A percentile compares a stretch with the other conserved stretches of the same genome.
Conservation (phyloP, 129 eudicot species). For the Mikania micrantha region DNA sequence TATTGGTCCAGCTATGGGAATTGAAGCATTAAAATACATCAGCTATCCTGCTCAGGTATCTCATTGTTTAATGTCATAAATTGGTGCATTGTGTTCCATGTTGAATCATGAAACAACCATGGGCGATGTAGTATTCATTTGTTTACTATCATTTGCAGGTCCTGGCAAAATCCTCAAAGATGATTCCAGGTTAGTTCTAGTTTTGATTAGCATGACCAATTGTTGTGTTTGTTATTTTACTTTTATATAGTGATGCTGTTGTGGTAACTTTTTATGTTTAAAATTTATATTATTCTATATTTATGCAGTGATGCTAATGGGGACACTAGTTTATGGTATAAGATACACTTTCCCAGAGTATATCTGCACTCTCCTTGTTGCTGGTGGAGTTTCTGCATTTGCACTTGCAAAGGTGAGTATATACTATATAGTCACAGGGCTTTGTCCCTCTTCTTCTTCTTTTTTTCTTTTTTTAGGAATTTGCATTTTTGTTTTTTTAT, state of each 20-base stretch:
- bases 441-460: not conserved
- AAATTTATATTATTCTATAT: not conserved
- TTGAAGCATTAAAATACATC: slow-evolving; percentile 88
- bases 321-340: slow-evolving; percentile 85
- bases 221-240: not conserved
- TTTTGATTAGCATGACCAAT: not conserved
- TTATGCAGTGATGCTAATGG: slow-evolving; percentile 96
- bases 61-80: slow-evolving; percentile 1
- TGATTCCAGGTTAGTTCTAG: slow-evolving; percentile 84
- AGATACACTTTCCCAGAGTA: slow-evolving; percentile 84
- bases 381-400: slow-evolving; percentile 92
- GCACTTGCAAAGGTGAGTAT: slow-evolving; percentile 71
- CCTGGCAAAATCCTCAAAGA: slow-evolving; percentile 95
- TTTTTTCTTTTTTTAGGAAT: not conserved
- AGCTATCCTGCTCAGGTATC: slow-evolving; percentile 96
- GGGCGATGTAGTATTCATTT: slow-evolving; percentile 14
- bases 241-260: not conserved
- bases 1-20: slow-evolving; percentile 54
- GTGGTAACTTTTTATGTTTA: not conserved
- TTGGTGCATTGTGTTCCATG: slow-evolving; percentile 1
- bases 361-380: slow-evolving; percentile 84
- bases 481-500: slow-evolving; percentile 5
- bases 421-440: not conserved
- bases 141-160: slow-evolving; percentile 50
- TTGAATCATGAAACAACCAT: not conserved